Conservation (phyloP, 257 asterid genomes). For the Ligustrum vulgare region DNA sequence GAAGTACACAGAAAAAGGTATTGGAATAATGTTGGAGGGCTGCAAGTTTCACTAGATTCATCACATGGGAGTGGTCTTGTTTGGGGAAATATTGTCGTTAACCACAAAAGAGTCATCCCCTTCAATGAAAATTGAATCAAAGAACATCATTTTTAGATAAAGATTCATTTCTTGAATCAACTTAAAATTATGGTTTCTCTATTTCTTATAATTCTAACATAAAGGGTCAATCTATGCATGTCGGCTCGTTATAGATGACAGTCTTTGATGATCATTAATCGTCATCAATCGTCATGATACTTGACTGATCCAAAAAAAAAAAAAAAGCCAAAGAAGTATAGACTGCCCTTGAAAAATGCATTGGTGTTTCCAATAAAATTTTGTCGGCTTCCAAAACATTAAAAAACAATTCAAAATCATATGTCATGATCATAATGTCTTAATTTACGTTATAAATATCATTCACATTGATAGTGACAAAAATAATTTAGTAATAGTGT, state of each 20-base stretch:
- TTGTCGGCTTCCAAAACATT: neutral
- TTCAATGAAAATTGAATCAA: slow-evolving; percentile 21
- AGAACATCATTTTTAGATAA: neutral
- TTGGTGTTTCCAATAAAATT: neutral
- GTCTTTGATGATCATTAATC: too few relatives aligned
- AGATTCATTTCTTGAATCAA: neutral
- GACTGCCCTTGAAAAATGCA: neutral
- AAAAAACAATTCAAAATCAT: neutral
- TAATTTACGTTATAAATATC: neutral
- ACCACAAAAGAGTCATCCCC: slow-evolving; percentile 68
- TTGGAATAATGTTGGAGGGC: slow-evolving; percentile 45
- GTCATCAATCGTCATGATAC: neutral
- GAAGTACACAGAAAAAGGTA: slow-evolving; percentile 39
- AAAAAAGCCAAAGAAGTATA: neutral
- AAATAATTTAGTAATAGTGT: neutral
- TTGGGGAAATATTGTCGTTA: slow-evolving; percentile 55
- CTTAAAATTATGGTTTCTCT: neutral
- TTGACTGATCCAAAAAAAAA: neutral
- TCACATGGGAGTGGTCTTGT: slow-evolving; percentile 61
- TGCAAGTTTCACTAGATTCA: slow-evolving; percentile 32
- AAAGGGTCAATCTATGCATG: neutral
- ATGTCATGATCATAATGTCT: neutral
- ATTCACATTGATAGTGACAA: neutral
- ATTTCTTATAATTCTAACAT: neutral
- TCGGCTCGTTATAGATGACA: neutral